Conservation (phyloP, 2,329 filamentous ascomycete species). For the Xylariaceae sp. region DNA sequence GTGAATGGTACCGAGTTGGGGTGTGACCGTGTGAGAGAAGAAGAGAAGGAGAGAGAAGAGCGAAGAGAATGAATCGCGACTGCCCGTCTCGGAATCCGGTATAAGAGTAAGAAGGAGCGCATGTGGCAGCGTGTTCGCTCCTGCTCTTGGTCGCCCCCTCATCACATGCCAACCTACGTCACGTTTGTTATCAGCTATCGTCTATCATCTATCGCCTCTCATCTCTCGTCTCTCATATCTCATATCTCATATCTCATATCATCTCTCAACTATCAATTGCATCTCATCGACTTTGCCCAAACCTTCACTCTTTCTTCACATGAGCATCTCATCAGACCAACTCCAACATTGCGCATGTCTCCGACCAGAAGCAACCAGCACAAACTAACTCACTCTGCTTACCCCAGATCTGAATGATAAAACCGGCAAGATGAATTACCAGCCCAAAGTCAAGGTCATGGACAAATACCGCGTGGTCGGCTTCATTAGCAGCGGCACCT, state of each 20-base stretch:
- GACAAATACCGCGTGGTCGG: slow-evolving; percentile 95
- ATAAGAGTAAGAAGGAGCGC: neutral
- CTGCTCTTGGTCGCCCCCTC: neutral
- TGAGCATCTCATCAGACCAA: neutral
- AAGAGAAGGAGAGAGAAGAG: neutral
- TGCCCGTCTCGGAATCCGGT: neutral
- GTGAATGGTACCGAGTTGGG: no score
- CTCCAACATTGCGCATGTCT: neutral
- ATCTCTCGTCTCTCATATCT: no score
- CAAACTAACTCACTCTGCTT: neutral
- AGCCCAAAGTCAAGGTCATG: slow-evolving; percentile 78
- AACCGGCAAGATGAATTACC: slow-evolving; percentile 43
- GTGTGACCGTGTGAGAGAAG: neutral
- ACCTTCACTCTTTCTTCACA: no score
- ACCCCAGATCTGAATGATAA: slow-evolving; percentile 49
- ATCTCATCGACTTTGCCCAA: no score
- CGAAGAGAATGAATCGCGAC: neutral
- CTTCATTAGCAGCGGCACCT: slow-evolving; percentile 97
- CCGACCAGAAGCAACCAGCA: neutral
- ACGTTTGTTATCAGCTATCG: neutral
- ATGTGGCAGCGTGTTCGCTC: neutral
- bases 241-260: no score
- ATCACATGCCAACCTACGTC: neutral
- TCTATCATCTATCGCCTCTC: no score
- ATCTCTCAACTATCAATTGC: no score